Evolutionary conservation across 2,329 filamentous ascomycete genomes (phyloP).

Genomic region (Diaporthe longicolla): DNA sequence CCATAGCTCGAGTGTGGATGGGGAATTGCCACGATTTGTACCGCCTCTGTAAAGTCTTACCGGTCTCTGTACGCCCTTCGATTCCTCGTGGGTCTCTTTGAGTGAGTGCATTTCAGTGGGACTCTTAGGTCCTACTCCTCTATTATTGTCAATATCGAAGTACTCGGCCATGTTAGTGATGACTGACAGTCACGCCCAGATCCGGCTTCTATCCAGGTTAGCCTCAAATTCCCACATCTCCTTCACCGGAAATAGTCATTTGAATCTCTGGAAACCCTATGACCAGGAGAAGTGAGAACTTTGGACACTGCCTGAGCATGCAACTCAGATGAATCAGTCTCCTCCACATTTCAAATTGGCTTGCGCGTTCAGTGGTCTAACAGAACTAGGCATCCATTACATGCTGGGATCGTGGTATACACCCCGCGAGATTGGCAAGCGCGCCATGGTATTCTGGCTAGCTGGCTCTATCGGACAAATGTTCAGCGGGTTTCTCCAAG

Average conservation of each 20-base stretch:
- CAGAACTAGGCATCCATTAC: constrained; percentile 52
- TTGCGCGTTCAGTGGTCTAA: not conserved
- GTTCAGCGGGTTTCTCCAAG: constrained; percentile 71
- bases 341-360: not conserved
- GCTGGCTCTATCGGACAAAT: constrained; percentile 72
- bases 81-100: constrained; percentile 49
- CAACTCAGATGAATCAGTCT: too few species aligned
- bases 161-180: too few species aligned
- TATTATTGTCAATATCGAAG: too few species aligned
- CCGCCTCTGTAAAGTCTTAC: constrained; percentile 46
- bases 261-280: not conserved
- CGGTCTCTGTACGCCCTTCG: constrained; percentile 40
- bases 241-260: too few species aligned
- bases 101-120: constrained; percentile 44
- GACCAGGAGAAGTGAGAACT: not conserved
- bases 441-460: constrained; percentile 73
- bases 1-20: constrained; percentile 51
- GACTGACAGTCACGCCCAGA: not conserved
- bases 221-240: not conserved
- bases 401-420: constrained; percentile 71
- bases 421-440: constrained; percentile 71
- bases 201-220: constrained; percentile 44
- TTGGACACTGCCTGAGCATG: not conserved
- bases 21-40: constrained; percentile 47
- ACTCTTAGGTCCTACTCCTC: not conserved